Percentiles rank a stretch among this genome's conserved stretches.
Conservation (phyloP, 495 filamentous ascomycete genomes). For the Pyrenula aspistea region DNA sequence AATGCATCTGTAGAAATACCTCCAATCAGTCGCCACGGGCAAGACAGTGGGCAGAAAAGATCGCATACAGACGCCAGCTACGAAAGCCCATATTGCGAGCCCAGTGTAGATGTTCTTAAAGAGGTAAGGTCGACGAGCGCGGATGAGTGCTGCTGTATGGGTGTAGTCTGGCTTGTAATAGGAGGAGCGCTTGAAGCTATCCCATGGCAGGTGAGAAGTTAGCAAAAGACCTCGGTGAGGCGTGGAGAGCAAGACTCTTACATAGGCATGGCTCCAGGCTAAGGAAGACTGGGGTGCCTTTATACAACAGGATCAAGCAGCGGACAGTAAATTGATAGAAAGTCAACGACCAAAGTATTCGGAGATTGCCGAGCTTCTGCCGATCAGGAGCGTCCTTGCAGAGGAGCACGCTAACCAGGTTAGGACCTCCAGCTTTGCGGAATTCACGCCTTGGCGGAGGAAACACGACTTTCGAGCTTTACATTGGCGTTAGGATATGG, state of each 20-base stretch:
- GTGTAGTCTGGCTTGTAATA: slow-evolving; percentile 84
- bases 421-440: background rate
- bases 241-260: no score
- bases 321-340: no score
- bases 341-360: no score
- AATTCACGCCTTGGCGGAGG: background rate
- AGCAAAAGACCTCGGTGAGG: no score
- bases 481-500: no score
- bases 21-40: no score
- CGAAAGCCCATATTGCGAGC: slow-evolving; percentile 51
- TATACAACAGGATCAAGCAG: no score
- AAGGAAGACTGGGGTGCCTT: no score
- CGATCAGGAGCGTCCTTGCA: background rate
- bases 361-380: background rate
- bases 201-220: no score
- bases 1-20: slow-evolving; percentile 69
- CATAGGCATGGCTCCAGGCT: no score
- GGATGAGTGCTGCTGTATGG: slow-evolving; percentile 72
- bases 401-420: background rate
- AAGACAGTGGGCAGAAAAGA: no score
- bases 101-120: slow-evolving; percentile 79
- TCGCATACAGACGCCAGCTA: slow-evolving; percentile 74
- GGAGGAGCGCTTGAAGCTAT: slow-evolving; percentile 59
- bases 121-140: slow-evolving; percentile 83
- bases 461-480: no score